These are phyloP conservation scores for Sclerotinia trifoliorum DNA, from an alignment of 2,329 filamentous ascomycete genomes.

Conservation along the genomic window DNA sequence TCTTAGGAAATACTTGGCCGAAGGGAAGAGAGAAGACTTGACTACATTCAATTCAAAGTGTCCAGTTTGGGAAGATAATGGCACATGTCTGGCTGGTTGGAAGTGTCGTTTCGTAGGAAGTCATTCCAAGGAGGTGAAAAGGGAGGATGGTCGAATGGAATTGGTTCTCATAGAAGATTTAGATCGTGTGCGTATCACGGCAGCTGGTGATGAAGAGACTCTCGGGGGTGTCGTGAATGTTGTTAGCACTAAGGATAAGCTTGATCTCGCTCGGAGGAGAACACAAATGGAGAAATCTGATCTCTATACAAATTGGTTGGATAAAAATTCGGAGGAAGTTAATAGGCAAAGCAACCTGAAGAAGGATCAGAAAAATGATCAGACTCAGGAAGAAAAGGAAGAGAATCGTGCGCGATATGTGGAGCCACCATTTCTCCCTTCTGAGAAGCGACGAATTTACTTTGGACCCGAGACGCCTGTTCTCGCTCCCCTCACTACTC, in stretches of 20 bases:
- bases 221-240: slow-evolving; percentile 71
- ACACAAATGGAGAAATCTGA: slow-evolving; percentile 71
- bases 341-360: slow-evolving; percentile 50
- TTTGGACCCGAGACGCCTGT: slow-evolving; percentile 92
- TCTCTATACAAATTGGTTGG: slow-evolving; percentile 73
- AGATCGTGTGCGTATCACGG: slow-evolving; percentile 34
- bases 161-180: slow-evolving; percentile 62
- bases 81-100: slow-evolving; percentile 82
- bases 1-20: slow-evolving; percentile 77
- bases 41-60: slow-evolving; percentile 74
- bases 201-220: slow-evolving; percentile 45
- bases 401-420: slow-evolving; percentile 77
- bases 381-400: slow-evolving; percentile 47
- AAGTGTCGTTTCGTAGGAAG: slow-evolving; percentile 88
- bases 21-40: slow-evolving; percentile 79
- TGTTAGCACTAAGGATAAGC: slow-evolving; percentile 67
- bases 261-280: slow-evolving; percentile 71
- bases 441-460: slow-evolving; percentile 91
- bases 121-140: slow-evolving; percentile 78
- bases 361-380: slow-evolving; percentile 44
- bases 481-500: slow-evolving; percentile 91
- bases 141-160: slow-evolving; percentile 78
- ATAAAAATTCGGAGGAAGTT: slow-evolving; percentile 56
- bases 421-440: slow-evolving; percentile 85
- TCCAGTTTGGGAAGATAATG: slow-evolving; percentile 74